These are phyloP conservation scores for Syzygium jambos DNA, from an alignment of 345 rosid genomes.

Conservation along the genomic window DNA sequence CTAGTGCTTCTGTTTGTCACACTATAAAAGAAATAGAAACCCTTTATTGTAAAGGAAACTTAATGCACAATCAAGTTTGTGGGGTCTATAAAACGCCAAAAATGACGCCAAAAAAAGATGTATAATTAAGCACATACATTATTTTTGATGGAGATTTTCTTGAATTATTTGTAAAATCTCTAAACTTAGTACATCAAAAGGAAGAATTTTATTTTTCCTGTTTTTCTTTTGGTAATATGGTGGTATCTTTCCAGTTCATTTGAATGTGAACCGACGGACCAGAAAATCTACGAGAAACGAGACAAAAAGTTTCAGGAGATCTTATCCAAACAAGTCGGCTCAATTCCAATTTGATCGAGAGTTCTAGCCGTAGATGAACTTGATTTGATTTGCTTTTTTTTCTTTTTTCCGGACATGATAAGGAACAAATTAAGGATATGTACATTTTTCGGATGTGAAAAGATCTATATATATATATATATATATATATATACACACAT, in stretches of 20 bases:
- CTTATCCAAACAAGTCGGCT: neutral
- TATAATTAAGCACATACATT: constrained; percentile 1
- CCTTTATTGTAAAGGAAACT: neutral
- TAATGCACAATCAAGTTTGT: constrained; percentile 1
- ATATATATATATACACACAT: neutral
- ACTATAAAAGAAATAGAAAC: neutral
- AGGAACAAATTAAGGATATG: neutral
- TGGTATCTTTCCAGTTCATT: constrained; percentile 2
- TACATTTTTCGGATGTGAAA: neutral
- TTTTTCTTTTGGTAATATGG: neutral
- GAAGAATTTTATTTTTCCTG: neutral
- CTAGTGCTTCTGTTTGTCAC: constrained; percentile 32
- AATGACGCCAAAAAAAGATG: constrained; percentile 33
- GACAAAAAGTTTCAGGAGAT: neutral
- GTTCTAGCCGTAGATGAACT: neutral
- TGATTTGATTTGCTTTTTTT: neutral
- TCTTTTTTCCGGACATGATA: neutral
- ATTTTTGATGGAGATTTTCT: neutral
- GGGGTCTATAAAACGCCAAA: constrained; percentile 28
- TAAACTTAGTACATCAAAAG: neutral
- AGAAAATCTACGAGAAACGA: neutral
- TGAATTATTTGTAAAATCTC: neutral
- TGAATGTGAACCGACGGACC: neutral
- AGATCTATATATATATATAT: neutral
- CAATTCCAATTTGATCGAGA: neutral